Evolutionary conservation across 306 rosid genomes (phyloP).

Genomic region (Nissolia schottii): DNA sequence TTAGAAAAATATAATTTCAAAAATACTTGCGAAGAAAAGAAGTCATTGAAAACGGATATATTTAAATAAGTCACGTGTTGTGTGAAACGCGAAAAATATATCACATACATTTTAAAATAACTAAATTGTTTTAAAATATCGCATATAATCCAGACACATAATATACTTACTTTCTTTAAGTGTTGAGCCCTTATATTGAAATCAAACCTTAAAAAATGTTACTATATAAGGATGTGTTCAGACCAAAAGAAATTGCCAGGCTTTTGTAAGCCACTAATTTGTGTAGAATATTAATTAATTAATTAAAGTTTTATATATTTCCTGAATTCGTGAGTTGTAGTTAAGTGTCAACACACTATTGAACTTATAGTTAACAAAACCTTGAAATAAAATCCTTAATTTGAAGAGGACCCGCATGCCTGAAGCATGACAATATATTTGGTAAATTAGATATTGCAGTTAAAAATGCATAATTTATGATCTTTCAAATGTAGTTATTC

Average conservation of each 20-base stretch:
- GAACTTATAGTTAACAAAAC: background rate
- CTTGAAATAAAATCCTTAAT: too few species aligned
- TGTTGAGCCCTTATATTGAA: background rate
- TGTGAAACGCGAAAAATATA: background rate
- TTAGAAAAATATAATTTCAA: background rate
- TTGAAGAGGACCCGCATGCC: background rate
- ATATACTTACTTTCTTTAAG: background rate
- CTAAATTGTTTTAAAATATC: background rate
- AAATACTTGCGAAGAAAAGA: background rate
- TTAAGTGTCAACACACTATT: background rate
- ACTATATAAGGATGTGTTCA: background rate
- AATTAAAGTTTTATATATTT: background rate
- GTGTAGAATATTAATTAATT: background rate
- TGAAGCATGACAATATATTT: background rate
- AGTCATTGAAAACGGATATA: background rate
- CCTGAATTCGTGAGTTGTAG: background rate
- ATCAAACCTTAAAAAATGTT: background rate
- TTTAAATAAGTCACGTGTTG: background rate
- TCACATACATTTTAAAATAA: background rate
- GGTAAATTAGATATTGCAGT: background rate
- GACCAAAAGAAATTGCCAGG: background rate
- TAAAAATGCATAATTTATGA: background rate
- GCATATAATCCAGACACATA: background rate
- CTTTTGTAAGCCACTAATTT: background rate
- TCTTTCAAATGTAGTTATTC: background rate